A percentile compares a stretch with the other conserved stretches of the same genome.
These are phyloP conservation scores for Bimuria novae-zelandiae DNA, from an alignment of 2,329 filamentous ascomycete species.

Conservation along the genomic window DNA sequence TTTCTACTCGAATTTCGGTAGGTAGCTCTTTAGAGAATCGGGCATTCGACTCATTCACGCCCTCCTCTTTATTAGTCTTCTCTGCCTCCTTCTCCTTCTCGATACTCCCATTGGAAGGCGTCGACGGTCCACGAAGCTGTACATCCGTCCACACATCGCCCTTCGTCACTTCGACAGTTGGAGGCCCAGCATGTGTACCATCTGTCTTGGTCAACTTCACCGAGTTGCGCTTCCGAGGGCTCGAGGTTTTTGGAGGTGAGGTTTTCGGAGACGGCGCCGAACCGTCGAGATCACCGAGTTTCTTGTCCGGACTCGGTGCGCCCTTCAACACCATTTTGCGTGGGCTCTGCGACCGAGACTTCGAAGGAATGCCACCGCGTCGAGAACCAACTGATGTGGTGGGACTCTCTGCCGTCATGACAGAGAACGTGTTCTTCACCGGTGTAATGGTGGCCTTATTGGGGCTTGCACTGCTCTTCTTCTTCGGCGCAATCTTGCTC, in stretches of 20 bases:
- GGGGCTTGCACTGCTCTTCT: neutral
- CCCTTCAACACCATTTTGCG: neutral
- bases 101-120: neutral
- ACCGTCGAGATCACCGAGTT: neutral
- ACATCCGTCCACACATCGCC: neutral
- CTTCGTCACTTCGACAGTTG: conserved; percentile 1
- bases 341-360: neutral
- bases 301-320: neutral
- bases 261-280: conserved; percentile 3
- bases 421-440: neutral
- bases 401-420: neutral
- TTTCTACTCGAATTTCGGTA: neutral
- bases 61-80: neutral
- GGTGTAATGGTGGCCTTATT: neutral
- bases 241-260: neutral
- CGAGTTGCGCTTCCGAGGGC: neutral
- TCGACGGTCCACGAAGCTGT: neutral
- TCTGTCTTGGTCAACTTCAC: neutral
- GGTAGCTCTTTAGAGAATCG: neutral
- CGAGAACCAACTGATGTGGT: neutral
- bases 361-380: neutral
- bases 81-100: neutral
- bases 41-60: too few species aligned
- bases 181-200: neutral
- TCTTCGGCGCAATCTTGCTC: conserved; percentile 9